Conservation (phyloP, 1,284 basidiomycete species). For the Boletus semigastroideus region DNA sequence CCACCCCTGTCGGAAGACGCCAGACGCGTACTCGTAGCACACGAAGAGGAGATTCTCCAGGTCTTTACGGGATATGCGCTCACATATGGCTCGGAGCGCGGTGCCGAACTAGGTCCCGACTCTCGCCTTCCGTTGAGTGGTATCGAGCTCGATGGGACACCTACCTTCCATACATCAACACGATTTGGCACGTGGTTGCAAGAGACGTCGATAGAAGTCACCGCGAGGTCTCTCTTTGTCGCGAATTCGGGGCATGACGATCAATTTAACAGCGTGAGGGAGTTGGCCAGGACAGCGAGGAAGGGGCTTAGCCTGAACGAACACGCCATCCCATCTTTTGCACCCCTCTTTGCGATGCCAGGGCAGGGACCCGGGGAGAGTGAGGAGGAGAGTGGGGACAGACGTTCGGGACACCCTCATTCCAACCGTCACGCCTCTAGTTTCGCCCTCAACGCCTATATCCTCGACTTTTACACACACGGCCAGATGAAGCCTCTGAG, state of each 20-base stretch:
- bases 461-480: slow-evolving; percentile 66
- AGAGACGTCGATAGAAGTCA: slow-evolving; percentile 37
- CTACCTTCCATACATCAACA: not conserved
- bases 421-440: not conserved
- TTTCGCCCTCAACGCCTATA: slow-evolving; percentile 57
- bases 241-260: slow-evolving; percentile 65
- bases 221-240: slow-evolving; percentile 56
- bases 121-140: slow-evolving; percentile 48
- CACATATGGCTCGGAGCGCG: slow-evolving; percentile 44
- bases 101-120: slow-evolving; percentile 40
- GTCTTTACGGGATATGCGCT: slow-evolving; percentile 57
- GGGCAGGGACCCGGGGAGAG: not conserved
- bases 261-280: slow-evolving; percentile 46
- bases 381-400: not conserved
- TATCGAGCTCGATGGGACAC: slow-evolving; percentile 18
- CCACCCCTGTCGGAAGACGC: slow-evolving; percentile 47
- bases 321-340: slow-evolving; percentile 58
- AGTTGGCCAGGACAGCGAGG: slow-evolving; percentile 52
- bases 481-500: slow-evolving; percentile 53
- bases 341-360: slow-evolving; percentile 34
- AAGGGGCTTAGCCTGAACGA: slow-evolving; percentile 54
- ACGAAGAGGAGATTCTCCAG: slow-evolving; percentile 50
- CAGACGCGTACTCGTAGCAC: slow-evolving; percentile 41
- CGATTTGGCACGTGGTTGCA: slow-evolving; percentile 37
- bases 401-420: not conserved